A percentile compares a stretch with the other conserved stretches of the same genome.
phyloP scores from a whole-genome alignment of 2,329 filamentous ascomycete species.

The Clonostachys rosea region DNA sequence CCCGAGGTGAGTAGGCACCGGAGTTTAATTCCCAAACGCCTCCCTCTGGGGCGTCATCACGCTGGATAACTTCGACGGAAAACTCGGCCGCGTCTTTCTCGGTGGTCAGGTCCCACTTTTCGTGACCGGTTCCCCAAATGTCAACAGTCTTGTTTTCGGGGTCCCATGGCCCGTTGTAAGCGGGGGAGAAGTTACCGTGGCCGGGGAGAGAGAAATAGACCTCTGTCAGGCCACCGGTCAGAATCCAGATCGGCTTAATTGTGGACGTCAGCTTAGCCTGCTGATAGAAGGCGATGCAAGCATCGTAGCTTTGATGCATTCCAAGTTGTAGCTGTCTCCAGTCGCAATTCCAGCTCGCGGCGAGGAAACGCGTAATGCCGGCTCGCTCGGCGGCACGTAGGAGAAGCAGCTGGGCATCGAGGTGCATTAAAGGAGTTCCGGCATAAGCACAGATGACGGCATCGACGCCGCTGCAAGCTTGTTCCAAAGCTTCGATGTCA shows the following conservation, averaged over 20 bases:
- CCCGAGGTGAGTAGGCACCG: background rate
- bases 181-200: background rate
- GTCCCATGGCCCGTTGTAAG: background rate
- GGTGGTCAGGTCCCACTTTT: conserved; percentile 2
- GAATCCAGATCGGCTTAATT: conserved; percentile 20
- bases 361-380: conserved; percentile 18
- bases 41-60: background rate
- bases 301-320: conserved; percentile 23
- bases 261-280: conserved; percentile 16
- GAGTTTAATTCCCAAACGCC: background rate
- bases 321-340: conserved; percentile 19
- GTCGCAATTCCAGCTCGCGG: conserved; percentile 22
- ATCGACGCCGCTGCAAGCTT: conserved; percentile 22
- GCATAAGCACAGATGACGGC: conserved; percentile 25
- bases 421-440: conserved; percentile 7
- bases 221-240: conserved; percentile 19
- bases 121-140: background rate
- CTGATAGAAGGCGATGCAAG: conserved; percentile 21
- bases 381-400: conserved; percentile 27
- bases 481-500: conserved; percentile 22
- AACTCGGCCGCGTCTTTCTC: conserved; percentile 3
- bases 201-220: conserved; percentile 6
- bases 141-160: background rate
- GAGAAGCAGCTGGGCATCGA: conserved; percentile 27
- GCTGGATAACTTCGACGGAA: conserved; percentile 1